Percentiles rank a stretch among this genome's conserved stretches.
Evolutionary conservation across 768 basidiomycete genomes (phyloP).

Genomic region (Trametes punicea): DNA sequence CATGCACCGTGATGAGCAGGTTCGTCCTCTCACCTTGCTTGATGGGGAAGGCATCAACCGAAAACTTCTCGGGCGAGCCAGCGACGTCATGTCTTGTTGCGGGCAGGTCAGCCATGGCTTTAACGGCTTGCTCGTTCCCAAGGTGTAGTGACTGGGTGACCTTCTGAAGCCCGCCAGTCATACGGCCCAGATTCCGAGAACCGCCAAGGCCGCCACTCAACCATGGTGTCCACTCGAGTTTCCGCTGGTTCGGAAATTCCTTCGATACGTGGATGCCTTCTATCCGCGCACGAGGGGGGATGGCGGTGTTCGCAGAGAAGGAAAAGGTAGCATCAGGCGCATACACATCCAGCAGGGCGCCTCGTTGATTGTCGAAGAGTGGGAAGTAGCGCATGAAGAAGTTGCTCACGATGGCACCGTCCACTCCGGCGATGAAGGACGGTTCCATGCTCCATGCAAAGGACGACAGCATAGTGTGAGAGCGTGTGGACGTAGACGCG

Average conservation of each 20-base stretch:
- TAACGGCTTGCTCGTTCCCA: slow-evolving; percentile 61
- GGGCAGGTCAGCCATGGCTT: slow-evolving; percentile 63
- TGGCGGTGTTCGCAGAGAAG: slow-evolving; percentile 78
- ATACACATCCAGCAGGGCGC: slow-evolving; percentile 67
- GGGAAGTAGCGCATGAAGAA: slow-evolving; percentile 86
- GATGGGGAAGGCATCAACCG: slow-evolving; percentile 82
- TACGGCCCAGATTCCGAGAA: slow-evolving; percentile 74
- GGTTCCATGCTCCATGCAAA: slow-evolving; percentile 77
- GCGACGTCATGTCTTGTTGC: slow-evolving; percentile 79
- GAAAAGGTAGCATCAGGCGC: slow-evolving; percentile 89
- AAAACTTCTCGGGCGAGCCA: slow-evolving; percentile 77
- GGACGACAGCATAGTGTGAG: slow-evolving; percentile 55
- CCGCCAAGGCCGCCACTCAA: slow-evolving; percentile 49
- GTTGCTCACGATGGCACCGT: slow-evolving; percentile 60
- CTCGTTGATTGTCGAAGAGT: slow-evolving; percentile 74
- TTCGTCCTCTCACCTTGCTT: slow-evolving; percentile 53
- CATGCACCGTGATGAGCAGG: slow-evolving; percentile 74
- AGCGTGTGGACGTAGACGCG: slow-evolving; percentile 34
- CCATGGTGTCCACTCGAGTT: slow-evolving; percentile 78
- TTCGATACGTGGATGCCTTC: slow-evolving; percentile 61
- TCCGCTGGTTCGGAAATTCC: slow-evolving; percentile 78
- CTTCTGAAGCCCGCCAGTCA: slow-evolving; percentile 58
- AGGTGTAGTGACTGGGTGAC: slow-evolving; percentile 66
- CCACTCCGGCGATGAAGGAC: slow-evolving; percentile 74
- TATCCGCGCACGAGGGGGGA: slow-evolving; percentile 74